These are phyloP conservation scores for Moringa oleifera DNA, from an alignment of 345 rosid genomes.

Conservation along the genomic window DNA sequence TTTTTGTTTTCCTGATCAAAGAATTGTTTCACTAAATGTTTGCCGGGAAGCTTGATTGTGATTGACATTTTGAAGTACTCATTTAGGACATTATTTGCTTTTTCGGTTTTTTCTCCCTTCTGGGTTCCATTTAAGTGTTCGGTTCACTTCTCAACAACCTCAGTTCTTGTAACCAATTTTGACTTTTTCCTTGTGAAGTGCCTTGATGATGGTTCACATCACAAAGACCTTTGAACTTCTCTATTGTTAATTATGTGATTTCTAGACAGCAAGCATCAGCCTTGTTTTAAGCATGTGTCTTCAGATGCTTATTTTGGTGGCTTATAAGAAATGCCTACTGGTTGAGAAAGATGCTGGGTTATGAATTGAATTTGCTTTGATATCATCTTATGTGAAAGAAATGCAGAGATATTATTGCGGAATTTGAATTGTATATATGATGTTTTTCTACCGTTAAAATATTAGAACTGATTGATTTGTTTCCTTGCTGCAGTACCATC, in stretches of 20 bases:
- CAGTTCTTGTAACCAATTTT: background rate
- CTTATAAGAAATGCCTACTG: background rate
- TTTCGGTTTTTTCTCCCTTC: too few relatives aligned
- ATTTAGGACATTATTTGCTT: background rate
- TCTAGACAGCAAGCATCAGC: background rate
- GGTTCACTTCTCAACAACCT: background rate
- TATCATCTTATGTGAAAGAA: background rate
- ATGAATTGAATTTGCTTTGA: background rate
- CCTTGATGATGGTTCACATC: background rate
- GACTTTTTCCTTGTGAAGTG: too few relatives aligned
- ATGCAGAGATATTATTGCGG: background rate
- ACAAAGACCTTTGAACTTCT: too few relatives aligned
- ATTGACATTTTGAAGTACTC: background rate
- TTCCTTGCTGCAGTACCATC: slow-evolving; percentile 52
- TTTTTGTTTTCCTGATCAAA: too few relatives aligned
- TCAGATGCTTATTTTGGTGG: background rate
- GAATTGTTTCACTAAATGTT: too few relatives aligned
- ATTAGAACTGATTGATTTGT: slow-evolving; percentile 2
- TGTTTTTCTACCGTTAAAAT: background rate
- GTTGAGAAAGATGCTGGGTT: background rate
- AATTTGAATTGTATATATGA: background rate
- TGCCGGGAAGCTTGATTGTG: too few relatives aligned
- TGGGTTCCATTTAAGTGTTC: too few relatives aligned
- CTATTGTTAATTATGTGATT: too few relatives aligned
- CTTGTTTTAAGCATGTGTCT: background rate